phyloP scores from a whole-genome alignment of 805 yeast genomes.

The Ogataea saltuana region DNA sequence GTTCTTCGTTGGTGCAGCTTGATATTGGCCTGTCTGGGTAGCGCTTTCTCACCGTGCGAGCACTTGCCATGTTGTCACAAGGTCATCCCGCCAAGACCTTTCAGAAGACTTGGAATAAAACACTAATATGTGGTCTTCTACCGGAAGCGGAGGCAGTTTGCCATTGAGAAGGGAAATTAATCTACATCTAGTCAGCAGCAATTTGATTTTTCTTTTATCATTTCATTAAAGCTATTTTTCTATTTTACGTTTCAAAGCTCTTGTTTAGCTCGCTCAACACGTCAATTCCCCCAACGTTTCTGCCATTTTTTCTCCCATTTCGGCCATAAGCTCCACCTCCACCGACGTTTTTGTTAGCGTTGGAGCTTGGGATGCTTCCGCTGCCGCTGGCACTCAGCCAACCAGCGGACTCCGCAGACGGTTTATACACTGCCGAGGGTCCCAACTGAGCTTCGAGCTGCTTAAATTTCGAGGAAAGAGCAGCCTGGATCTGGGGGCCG shows the following conservation, averaged over 20 bases:
- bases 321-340: slow-evolving; percentile 6
- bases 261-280: slow-evolving; percentile 25
- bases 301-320: slow-evolving; percentile 7
- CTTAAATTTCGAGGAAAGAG: slow-evolving; percentile 19
- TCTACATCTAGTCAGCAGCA: too few relatives aligned
- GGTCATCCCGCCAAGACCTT: too few relatives aligned
- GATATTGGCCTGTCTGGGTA: too few relatives aligned
- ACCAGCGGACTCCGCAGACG: slow-evolving; percentile 9
- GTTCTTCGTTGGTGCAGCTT: too few relatives aligned
- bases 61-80: too few relatives aligned
- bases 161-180: too few relatives aligned
- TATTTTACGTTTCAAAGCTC: slow-evolving; percentile 13
- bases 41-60: too few relatives aligned
- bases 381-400: slow-evolving; percentile 20
- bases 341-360: neutral
- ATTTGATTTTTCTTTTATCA: neutral
- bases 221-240: neutral
- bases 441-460: slow-evolving; percentile 19
- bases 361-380: too few relatives aligned
- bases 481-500: slow-evolving; percentile 17
- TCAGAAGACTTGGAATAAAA: too few relatives aligned
- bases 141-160: too few relatives aligned
- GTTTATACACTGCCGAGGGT: slow-evolving; percentile 9
- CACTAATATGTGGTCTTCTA: too few relatives aligned
- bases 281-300: slow-evolving; percentile 21